These are phyloP conservation scores for Madurella mycetomatis DNA, from an alignment of 2,329 filamentous ascomycete species.

Conservation along the genomic window DNA sequence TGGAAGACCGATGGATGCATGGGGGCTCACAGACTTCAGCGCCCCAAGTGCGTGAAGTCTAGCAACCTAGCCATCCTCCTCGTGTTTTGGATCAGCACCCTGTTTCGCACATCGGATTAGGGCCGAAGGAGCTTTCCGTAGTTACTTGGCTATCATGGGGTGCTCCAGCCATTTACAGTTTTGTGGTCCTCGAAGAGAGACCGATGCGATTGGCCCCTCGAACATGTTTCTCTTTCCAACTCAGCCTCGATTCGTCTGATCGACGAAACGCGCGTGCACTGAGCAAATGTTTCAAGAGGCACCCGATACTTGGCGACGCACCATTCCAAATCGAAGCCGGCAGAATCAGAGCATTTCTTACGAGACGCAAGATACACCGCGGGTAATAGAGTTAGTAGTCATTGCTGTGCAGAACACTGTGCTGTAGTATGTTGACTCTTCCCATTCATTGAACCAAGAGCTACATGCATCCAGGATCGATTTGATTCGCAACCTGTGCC, in stretches of 20 bases:
- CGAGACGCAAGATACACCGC: not conserved
- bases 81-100: not conserved
- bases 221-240: not conserved
- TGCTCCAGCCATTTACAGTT: not conserved
- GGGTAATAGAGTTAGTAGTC: too few species aligned
- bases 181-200: not conserved
- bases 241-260: constrained; percentile 7
- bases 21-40: not conserved
- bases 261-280: constrained; percentile 5
- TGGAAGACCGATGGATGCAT: not conserved
- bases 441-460: too few species aligned
- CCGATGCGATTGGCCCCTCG: constrained; percentile 8
- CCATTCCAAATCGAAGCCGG: not conserved
- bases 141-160: too few species aligned
- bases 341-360: not conserved
- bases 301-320: not conserved
- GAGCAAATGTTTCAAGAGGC: constrained; percentile 8
- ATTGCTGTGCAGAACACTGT: too few species aligned
- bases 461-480: too few species aligned
- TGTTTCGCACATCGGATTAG: not conserved
- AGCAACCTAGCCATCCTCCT: too few species aligned
- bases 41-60: too few species aligned
- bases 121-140: too few species aligned
- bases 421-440: too few species aligned
- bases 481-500: too few species aligned